A percentile compares a stretch with the other conserved stretches of the same genome.
Conservation (phyloP, 345 rosid genomes). For the Rhodamnia rubescens region DNA sequence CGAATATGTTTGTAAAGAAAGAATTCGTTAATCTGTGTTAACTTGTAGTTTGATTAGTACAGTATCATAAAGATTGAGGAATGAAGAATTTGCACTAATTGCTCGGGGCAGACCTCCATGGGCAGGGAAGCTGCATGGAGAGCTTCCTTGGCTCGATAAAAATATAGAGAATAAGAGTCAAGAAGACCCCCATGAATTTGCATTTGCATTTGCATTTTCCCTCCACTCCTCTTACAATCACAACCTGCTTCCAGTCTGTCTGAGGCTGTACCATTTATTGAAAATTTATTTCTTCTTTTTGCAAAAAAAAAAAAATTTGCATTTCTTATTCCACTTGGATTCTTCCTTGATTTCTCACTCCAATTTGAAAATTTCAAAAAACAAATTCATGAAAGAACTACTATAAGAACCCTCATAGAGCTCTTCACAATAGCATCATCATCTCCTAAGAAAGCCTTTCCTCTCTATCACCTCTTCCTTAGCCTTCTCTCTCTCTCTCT, state of each 20-base stretch:
- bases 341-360: neutral
- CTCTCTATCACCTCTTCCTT: too few species aligned
- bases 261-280: neutral
- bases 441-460: neutral
- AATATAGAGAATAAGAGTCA: neutral
- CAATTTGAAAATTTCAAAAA: neutral
- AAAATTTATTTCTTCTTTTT: neutral
- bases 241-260: neutral
- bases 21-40: neutral
- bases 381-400: neutral
- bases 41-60: accelerated
- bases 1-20: neutral
- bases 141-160: neutral
- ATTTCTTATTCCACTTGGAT: neutral
- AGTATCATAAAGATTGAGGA: too few species aligned
- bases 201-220: neutral
- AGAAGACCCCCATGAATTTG: neutral
- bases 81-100: neutral
- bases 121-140: neutral
- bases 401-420: neutral
- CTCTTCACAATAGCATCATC: neutral
- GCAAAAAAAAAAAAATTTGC: neutral
- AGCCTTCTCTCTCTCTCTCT: neutral
- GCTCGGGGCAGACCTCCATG: neutral
- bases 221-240: neutral